Evolutionary conservation across 2,329 filamentous ascomycete species (phyloP).

Genomic region (Cordyceps cicadae): DNA sequence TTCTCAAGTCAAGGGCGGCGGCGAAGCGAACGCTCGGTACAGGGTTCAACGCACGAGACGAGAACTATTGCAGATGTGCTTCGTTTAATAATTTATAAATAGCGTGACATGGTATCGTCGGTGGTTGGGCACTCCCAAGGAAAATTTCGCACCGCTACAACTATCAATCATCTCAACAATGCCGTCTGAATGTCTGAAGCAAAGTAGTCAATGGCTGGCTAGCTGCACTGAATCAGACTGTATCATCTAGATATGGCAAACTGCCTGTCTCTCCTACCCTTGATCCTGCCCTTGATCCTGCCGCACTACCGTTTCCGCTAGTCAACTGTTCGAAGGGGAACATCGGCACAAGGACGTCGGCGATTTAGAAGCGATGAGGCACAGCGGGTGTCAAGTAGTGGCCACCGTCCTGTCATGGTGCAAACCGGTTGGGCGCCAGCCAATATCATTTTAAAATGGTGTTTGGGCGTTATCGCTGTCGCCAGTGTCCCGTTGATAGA

Average conservation of each 20-base stretch:
- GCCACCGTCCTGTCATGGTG: constrained; percentile 2
- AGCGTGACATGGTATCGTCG: background rate
- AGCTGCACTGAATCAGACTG: background rate
- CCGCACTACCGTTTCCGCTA: constrained; percentile 7
- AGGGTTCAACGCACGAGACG: background rate
- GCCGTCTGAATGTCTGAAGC: background rate
- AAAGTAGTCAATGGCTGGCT: background rate
- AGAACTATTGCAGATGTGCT: no score
- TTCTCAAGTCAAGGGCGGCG: background rate
- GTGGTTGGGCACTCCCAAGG: no score
- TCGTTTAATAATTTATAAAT: no score
- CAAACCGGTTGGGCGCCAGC: background rate
- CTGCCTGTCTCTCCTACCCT: background rate
- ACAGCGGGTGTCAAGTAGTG: constrained; percentile 5
- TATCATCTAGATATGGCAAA: background rate
- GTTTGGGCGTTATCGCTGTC: background rate
- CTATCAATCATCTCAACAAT: background rate
- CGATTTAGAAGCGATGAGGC: constrained; percentile 5
- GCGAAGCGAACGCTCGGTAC: background rate
- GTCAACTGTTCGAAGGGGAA: constrained; percentile 1
- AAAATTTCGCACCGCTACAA: no score
- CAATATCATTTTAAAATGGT: background rate
- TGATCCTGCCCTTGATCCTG: background rate
- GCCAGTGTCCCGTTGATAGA: background rate
- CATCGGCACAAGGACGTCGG: background rate